These are phyloP conservation scores for Neoconidiobolus thromboides DNA, from an alignment of 371 early-diverging fungal genomes.

Conservation along the genomic window DNA sequence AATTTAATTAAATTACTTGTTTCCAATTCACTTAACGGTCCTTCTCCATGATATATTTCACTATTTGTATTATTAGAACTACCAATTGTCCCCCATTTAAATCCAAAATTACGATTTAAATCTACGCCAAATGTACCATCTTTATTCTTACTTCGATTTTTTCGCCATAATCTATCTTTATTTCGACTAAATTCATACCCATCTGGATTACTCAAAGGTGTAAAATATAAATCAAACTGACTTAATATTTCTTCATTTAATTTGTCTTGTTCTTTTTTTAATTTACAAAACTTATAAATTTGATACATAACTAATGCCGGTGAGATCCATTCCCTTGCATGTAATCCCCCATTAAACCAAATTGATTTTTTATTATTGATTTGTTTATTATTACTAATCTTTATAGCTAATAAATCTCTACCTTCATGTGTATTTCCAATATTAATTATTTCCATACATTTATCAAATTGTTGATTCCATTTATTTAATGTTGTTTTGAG, in stretches of 20 bases:
- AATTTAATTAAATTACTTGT: slow-evolving; percentile 21
- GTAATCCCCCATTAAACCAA: slow-evolving; percentile 2
- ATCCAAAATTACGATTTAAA: slow-evolving; percentile 27
- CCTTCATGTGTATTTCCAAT: background rate
- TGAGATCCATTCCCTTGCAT: slow-evolving; percentile 7
- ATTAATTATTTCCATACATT: background rate
- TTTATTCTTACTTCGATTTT: slow-evolving; percentile 23
- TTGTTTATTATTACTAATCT: background rate
- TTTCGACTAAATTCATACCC: slow-evolving; percentile 29
- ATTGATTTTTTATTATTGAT: background rate
- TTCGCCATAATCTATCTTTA: slow-evolving; percentile 31
- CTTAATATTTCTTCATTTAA: slow-evolving; percentile 11
- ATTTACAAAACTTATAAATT: background rate
- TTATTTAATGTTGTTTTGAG: too few relatives aligned
- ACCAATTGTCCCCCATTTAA: slow-evolving; percentile 30
- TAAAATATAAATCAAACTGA: slow-evolving; percentile 21
- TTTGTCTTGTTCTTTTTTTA: too few relatives aligned
- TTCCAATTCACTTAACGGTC: slow-evolving; percentile 28
- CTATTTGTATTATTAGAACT: slow-evolving; percentile 20
- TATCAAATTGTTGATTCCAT: too few relatives aligned
- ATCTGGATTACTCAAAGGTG: slow-evolving; percentile 36
- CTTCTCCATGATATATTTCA: slow-evolving; percentile 30
- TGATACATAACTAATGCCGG: background rate
- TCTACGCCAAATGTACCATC: slow-evolving; percentile 17
- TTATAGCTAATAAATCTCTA: background rate